Percentiles rank a stretch among this genome's conserved stretches.
Evolutionary conservation across 2,329 filamentous ascomycete genomes (phyloP).

Genomic region (Arthrobotrys entomopaga): DNA sequence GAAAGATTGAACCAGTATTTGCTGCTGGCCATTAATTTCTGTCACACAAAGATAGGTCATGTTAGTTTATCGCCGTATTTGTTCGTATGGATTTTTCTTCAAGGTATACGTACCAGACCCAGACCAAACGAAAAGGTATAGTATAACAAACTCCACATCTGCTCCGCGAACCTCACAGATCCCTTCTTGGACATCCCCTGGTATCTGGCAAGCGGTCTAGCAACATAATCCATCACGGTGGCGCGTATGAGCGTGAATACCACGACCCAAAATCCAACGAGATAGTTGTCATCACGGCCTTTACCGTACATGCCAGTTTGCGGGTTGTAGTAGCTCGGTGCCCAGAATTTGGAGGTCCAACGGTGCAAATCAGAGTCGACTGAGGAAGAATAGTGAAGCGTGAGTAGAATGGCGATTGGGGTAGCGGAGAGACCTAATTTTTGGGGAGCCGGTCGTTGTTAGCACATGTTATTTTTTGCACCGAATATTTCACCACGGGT

Average conservation of each 20-base stretch:
- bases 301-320: constrained; percentile 75
- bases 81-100: not conserved
- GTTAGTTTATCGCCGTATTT: constrained; percentile 54
- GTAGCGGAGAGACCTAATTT: constrained; percentile 81
- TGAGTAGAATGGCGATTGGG: constrained; percentile 81
- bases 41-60: constrained; percentile 14
- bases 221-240: constrained; percentile 83
- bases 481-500: not conserved
- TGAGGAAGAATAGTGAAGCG: constrained; percentile 84
- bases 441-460: constrained; percentile 13
- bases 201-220: constrained; percentile 78
- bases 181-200: constrained; percentile 80
- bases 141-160: constrained; percentile 90
- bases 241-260: constrained; percentile 88
- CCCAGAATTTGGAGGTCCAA: constrained; percentile 87
- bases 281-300: constrained; percentile 81
- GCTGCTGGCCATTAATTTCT: constrained; percentile 84
- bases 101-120: constrained; percentile 74
- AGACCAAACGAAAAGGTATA: constrained; percentile 82
- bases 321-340: constrained; percentile 82
- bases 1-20: constrained; percentile 80
- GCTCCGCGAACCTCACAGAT: constrained; percentile 86
- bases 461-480: constrained; percentile 16
- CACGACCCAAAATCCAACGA: constrained; percentile 81
- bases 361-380: constrained; percentile 71